These are phyloP conservation scores for Aureoboletus auriporus DNA, from an alignment of 768 basidiomycete species.

Conservation along the genomic window DNA sequence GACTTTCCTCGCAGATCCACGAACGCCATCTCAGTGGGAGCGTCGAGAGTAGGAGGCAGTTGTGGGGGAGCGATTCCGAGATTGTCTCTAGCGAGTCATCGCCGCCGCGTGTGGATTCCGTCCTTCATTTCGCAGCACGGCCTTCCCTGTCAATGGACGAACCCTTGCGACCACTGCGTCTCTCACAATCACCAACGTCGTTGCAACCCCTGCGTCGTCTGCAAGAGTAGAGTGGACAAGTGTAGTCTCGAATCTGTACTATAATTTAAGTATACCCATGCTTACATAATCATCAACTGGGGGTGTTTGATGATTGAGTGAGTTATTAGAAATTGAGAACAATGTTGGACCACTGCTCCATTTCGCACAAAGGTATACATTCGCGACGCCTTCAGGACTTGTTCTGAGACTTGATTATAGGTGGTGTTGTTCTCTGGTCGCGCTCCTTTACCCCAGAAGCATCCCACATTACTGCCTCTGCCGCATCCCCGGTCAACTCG, in stretches of 20 bases:
- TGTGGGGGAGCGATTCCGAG: slow-evolving; percentile 22
- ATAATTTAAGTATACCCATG: slow-evolving; percentile 8
- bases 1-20: slow-evolving; percentile 11
- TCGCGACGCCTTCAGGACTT: neutral
- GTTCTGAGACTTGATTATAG: slow-evolving; percentile 36
- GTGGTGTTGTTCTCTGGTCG: slow-evolving; percentile 92
- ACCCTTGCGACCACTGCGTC: neutral
- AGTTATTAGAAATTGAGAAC: neutral
- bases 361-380: slow-evolving; percentile 80
- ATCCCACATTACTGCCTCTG: slow-evolving; percentile 59
- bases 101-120: slow-evolving; percentile 1
- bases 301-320: neutral
- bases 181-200: slow-evolving; percentile 10
- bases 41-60: slow-evolving; percentile 17
- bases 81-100: slow-evolving; percentile 4
- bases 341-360: slow-evolving; percentile 96
- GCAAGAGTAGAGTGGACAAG: slow-evolving; percentile 4
- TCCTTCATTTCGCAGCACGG: slow-evolving; percentile 10
- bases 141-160: slow-evolving; percentile 11
- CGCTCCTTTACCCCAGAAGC: slow-evolving; percentile 91
- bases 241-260: slow-evolving; percentile 7
- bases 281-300: slow-evolving; percentile 9
- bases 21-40: slow-evolving; percentile 14
- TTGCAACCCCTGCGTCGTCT: slow-evolving; percentile 25
- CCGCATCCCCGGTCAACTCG: slow-evolving; percentile 81